Conservation (phyloP, 768 basidiomycete genomes). For the Tremella mesenterica region DNA sequence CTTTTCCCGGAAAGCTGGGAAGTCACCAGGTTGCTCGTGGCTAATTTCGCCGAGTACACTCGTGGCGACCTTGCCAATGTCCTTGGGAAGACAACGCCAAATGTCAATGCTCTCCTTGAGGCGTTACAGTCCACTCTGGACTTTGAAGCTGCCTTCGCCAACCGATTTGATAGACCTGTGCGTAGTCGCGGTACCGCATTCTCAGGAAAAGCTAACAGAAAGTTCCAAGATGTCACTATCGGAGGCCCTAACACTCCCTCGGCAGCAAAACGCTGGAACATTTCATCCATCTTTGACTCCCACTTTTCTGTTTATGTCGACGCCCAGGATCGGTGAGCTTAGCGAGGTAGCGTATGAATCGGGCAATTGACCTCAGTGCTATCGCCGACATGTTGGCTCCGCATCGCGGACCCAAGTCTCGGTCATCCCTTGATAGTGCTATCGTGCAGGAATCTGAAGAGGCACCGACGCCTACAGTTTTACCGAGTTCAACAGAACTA, state of each 20-base stretch:
- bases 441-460: conserved; percentile 46
- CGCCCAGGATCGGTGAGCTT: conserved; percentile 79
- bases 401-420: conserved; percentile 58
- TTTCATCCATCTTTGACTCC: conserved; percentile 83
- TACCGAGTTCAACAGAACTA: conserved; percentile 88
- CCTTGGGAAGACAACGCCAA: conserved; percentile 66
- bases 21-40: conserved; percentile 68
- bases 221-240: conserved; percentile 34
- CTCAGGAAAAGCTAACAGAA: conserved; percentile 58
- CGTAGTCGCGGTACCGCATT: conserved; percentile 7
- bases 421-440: conserved; percentile 58
- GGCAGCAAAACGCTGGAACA: conserved; percentile 49
- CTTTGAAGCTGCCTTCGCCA: conserved; percentile 71
- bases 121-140: conserved; percentile 76
- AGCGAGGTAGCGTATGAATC: not conserved
- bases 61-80: conserved; percentile 79
- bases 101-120: conserved; percentile 72
- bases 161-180: conserved; percentile 67
- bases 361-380: conserved; percentile 50
- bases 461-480: conserved; percentile 54
- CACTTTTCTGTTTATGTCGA: conserved; percentile 90
- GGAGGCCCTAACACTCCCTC: conserved; percentile 9
- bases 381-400: conserved; percentile 82
- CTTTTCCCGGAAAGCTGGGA: conserved; percentile 82
- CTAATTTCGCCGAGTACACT: conserved; percentile 84